Conservation (phyloP, 2,329 filamentous ascomycete species). For the Monosporascus sp. region DNA sequence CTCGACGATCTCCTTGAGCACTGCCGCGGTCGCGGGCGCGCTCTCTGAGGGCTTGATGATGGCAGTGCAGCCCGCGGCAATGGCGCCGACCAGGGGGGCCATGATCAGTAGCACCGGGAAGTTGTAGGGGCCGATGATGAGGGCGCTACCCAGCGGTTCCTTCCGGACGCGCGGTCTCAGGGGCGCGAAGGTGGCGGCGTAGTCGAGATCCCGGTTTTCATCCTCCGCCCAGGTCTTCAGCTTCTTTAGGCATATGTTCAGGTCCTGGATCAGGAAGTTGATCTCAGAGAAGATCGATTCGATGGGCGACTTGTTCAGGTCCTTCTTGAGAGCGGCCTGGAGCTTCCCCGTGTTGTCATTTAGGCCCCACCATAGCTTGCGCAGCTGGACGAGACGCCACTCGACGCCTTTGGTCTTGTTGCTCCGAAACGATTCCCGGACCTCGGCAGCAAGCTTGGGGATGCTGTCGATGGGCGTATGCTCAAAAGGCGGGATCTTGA, state of each 20-base stretch:
- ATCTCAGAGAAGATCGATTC: constrained; percentile 74
- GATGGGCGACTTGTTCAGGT: constrained; percentile 72
- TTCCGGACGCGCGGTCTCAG: constrained; percentile 75
- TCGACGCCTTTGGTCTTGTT: constrained; percentile 78
- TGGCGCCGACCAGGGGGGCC: constrained; percentile 78
- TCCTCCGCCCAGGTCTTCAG: constrained; percentile 80
- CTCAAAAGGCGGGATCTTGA: constrained; percentile 46
- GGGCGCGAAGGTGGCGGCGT: constrained; percentile 61
- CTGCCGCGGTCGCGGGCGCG: constrained; percentile 69
- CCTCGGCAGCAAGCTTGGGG: constrained; percentile 50
- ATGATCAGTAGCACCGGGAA: constrained; percentile 82
- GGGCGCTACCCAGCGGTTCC: constrained; percentile 76
- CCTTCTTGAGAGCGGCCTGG: constrained; percentile 67
- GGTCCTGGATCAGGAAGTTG: constrained; percentile 75
- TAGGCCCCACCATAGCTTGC: constrained; percentile 91
- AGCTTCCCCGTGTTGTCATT: constrained; percentile 72
- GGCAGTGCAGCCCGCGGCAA: constrained; percentile 85
- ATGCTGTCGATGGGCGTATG: constrained; percentile 65
- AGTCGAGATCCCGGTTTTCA: constrained; percentile 61
- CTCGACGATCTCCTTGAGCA: constrained; percentile 74
- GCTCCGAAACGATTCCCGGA: constrained; percentile 67
- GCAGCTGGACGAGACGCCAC: constrained; percentile 79
- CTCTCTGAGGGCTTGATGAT: constrained; percentile 89
- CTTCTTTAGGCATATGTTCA: constrained; percentile 71
- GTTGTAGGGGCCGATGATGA: constrained; percentile 93